Evolutionary conservation across 495 filamentous ascomycete species (phyloP).

Genomic region (Penicillium verhagenii): DNA sequence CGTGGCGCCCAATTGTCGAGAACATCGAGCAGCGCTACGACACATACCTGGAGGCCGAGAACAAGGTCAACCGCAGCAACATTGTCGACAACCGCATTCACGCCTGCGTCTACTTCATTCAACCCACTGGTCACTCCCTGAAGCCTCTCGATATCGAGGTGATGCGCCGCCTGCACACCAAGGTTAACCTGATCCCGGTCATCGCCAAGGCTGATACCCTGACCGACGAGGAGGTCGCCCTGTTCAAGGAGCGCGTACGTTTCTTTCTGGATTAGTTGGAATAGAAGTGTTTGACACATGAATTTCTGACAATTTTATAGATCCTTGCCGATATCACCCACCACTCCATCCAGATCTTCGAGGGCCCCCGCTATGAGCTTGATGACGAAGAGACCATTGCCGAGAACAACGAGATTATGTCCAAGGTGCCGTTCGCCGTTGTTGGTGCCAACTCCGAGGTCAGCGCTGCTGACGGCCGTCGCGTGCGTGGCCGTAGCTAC

Average conservation of each 20-base stretch:
- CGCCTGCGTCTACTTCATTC: slow-evolving; percentile 98
- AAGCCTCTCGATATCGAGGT: slow-evolving; percentile 99
- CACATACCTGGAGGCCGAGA: slow-evolving; percentile 96
- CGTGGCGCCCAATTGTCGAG: slow-evolving; percentile 97
- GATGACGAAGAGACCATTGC: slow-evolving; percentile 99
- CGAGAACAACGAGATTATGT: slow-evolving; percentile 99
- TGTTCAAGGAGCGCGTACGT: slow-evolving; percentile 92
- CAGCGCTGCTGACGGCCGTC: slow-evolving; percentile 84
- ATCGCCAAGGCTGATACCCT: slow-evolving; percentile 98
- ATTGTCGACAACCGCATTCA: slow-evolving; percentile 99
- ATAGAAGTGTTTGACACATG: too few species aligned
- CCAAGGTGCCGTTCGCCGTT: slow-evolving; percentile 97
- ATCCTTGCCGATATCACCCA: slow-evolving; percentile 96
- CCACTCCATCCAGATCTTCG: slow-evolving; percentile 97
- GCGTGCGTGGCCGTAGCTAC: slow-evolving; percentile 93
- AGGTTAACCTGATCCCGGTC: slow-evolving; percentile 99
- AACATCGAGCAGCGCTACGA: slow-evolving; percentile 99
- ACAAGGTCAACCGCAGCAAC: slow-evolving; percentile 99
- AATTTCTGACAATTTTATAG: slow-evolving; percentile 43
- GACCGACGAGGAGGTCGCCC: slow-evolving; percentile 91
- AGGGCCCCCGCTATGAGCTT: slow-evolving; percentile 95
- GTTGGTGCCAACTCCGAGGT: slow-evolving; percentile 96
- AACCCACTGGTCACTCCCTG: slow-evolving; percentile 97
- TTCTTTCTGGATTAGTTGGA: background rate
- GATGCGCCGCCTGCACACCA: slow-evolving; percentile 98